Conservation (phyloP, 2,329 filamentous ascomycete species). For the Metarhizium guizhouense region DNA sequence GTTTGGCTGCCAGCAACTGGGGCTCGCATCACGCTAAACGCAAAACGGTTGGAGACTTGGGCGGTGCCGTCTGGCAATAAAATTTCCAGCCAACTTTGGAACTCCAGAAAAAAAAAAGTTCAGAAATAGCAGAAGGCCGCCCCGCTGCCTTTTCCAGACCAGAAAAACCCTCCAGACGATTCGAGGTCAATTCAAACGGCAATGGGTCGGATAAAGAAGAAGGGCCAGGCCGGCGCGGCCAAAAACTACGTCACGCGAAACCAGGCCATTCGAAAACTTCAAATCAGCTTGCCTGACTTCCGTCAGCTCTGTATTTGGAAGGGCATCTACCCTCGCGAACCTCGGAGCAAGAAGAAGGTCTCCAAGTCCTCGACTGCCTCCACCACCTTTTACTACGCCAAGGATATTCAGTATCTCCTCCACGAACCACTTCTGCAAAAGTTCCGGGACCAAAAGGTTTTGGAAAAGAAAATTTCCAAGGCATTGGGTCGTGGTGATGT, state of each 20-base stretch:
- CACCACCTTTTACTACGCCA: conserved; percentile 86
- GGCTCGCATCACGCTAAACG: conserved; percentile 9
- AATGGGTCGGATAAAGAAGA: conserved; percentile 82
- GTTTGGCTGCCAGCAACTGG: conserved; percentile 1
- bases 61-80: conserved; percentile 25
- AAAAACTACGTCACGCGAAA: conserved; percentile 98
- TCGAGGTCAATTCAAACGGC: conserved; percentile 11
- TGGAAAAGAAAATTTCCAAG: conserved; percentile 94
- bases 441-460: conserved; percentile 92
- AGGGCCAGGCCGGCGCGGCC: conserved; percentile 82
- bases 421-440: conserved; percentile 91
- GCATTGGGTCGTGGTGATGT: conserved; percentile 89
- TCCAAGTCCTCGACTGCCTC: conserved; percentile 82
- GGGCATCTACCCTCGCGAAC: conserved; percentile 96
- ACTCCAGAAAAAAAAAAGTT: conserved; percentile 20
- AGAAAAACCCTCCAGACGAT: conserved; percentile 7
- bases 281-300: conserved; percentile 95
- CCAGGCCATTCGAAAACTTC: conserved; percentile 93
- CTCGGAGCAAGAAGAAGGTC: conserved; percentile 93
- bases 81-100: conserved; percentile 16
- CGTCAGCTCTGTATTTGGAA: conserved; percentile 99
- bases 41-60: conserved; percentile 1
- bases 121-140: conserved; percentile 20
- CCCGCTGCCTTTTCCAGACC: conserved; percentile 20
- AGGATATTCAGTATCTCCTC: conserved; percentile 96